Conservation (phyloP, 1,139 yeast genomes). For the Yamadazyma atmosphaerica region DNA sequence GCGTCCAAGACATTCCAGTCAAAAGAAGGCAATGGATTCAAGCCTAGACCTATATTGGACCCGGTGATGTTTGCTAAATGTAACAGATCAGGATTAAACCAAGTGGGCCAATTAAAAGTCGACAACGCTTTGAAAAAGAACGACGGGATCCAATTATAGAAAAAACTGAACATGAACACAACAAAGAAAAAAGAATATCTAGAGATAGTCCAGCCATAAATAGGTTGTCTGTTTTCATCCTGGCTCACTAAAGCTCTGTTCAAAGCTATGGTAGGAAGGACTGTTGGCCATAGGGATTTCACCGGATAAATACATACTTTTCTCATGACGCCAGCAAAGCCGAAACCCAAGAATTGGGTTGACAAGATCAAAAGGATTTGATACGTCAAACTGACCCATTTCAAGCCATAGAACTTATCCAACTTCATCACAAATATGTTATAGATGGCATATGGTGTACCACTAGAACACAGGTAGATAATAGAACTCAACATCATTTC, state of each 20-base stretch:
- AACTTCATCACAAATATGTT: conserved; percentile 48
- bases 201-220: conserved; percentile 45
- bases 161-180: conserved; percentile 32
- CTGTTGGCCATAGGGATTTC: conserved; percentile 49
- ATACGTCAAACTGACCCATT: conserved; percentile 44
- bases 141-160: conserved; percentile 46
- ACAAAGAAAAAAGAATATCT: conserved; percentile 40
- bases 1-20: conserved; percentile 47
- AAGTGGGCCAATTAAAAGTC: conserved; percentile 50
- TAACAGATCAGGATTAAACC: conserved; percentile 43
- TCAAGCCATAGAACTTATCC: conserved; percentile 43
- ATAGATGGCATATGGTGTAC: conserved; percentile 46
- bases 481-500: conserved; percentile 62
- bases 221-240: conserved; percentile 22
- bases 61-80: conserved; percentile 43
- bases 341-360: conserved; percentile 49
- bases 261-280: conserved; percentile 45
- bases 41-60: conserved; percentile 37
- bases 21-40: conserved; percentile 45
- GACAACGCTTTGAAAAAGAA: conserved; percentile 44
- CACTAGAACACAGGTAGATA: conserved; percentile 46
- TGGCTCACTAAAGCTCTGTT: conserved; percentile 42
- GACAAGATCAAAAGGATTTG: conserved; percentile 40
- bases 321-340: conserved; percentile 48
- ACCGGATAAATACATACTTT: conserved; percentile 46